phyloP scores from a whole-genome alignment of 208 protist species.

The Leishmania tarentolae region DNA sequence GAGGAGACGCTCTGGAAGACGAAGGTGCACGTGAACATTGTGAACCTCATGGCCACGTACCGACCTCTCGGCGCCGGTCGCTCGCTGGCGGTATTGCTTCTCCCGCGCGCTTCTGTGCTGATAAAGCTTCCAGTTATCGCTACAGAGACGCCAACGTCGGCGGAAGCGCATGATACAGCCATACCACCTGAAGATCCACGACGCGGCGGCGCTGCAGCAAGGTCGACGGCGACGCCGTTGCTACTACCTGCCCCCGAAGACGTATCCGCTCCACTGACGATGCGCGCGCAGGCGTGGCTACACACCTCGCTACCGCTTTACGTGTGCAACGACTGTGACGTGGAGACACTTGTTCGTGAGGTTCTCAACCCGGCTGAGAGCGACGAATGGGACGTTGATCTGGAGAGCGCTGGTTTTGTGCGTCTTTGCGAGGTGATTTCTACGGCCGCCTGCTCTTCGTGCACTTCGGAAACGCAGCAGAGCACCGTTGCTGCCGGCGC shows the following conservation, averaged over 20 bases:
- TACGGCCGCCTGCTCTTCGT: conserved; percentile 8
- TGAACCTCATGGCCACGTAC: conserved; percentile 38
- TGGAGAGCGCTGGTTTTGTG: conserved; percentile 41
- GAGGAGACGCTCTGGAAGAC: conserved; percentile 10
- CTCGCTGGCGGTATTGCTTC: conserved; percentile 32
- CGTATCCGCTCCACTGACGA: not conserved
- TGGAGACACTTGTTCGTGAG: conserved; percentile 30
- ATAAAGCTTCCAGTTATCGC: conserved; percentile 3
- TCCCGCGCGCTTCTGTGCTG: conserved; percentile 27
- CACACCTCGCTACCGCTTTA: conserved; percentile 32
- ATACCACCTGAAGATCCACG: not conserved
- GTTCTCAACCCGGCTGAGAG: conserved; percentile 30
- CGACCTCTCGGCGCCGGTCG: conserved; percentile 27
- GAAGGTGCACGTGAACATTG: conserved; percentile 15
- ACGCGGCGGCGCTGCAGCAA: not conserved
- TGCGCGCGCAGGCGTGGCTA: conserved; percentile 26
- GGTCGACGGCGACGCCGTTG: not conserved
- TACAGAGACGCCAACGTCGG: not conserved
- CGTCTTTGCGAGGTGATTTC: conserved; percentile 34
- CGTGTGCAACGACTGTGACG: conserved; percentile 47
- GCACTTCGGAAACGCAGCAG: not conserved
- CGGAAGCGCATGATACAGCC: not conserved
- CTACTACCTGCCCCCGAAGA: not conserved
- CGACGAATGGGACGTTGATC: conserved; percentile 34
- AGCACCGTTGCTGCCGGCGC: not conserved